Conservation (phyloP, 495 filamentous ascomycete genomes). For the Xylaria flabelliformis region DNA sequence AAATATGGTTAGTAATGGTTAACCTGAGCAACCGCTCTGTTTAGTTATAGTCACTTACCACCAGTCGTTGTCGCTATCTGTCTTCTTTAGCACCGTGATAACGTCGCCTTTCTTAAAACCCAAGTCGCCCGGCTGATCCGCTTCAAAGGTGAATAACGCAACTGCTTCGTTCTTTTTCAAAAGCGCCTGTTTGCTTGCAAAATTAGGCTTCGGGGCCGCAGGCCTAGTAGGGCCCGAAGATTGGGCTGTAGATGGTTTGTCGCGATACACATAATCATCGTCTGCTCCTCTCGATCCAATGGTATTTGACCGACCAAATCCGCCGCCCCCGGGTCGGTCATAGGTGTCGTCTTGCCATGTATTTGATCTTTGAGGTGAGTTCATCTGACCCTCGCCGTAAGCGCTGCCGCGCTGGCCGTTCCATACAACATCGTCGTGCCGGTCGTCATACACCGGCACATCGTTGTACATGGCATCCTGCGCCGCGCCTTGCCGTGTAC, state of each 20-base stretch:
- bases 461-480: conserved; percentile 89
- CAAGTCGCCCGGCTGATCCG: conserved; percentile 90
- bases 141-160: conserved; percentile 90
- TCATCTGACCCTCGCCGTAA: conserved; percentile 78
- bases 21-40: neutral
- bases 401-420: conserved; percentile 77
- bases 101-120: conserved; percentile 97
- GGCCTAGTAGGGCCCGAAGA: conserved; percentile 64
- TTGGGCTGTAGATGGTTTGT: conserved; percentile 54
- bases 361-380: conserved; percentile 69
- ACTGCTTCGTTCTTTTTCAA: conserved; percentile 84
- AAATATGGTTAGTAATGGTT: conserved; percentile 31
- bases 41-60: conserved; percentile 62
- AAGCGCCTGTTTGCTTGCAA: conserved; percentile 66
- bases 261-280: conserved; percentile 66
- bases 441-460: conserved; percentile 87
- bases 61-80: conserved; percentile 89
- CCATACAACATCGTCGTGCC: conserved; percentile 92
- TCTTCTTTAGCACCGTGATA: conserved; percentile 96
- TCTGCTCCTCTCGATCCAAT: conserved; percentile 43
- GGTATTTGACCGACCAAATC: conserved; percentile 56
- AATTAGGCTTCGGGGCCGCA: conserved; percentile 86
- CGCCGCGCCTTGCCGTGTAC: conserved; percentile 54
- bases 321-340: conserved; percentile 64
- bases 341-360: conserved; percentile 94